A percentile compares a stretch with the other conserved stretches of the same genome.
These are phyloP conservation scores for Leersia perrieri DNA, from an alignment of 176 grass and related monocot species.

Conservation along the genomic window DNA sequence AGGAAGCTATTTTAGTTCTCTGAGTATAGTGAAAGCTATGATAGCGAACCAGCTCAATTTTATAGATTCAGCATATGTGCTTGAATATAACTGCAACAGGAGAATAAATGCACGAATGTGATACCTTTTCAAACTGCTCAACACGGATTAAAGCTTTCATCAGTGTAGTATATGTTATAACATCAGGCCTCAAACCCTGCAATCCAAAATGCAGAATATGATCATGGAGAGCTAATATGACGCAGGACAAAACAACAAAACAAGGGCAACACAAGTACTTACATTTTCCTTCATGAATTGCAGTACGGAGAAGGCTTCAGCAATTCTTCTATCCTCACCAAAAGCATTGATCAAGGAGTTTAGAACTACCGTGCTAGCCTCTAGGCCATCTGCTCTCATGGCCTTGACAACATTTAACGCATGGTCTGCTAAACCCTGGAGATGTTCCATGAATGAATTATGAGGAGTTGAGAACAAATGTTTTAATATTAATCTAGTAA, in stretches of 20 bases:
- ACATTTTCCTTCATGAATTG: constrained; percentile 99
- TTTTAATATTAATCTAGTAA: not conserved
- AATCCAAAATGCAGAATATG: constrained; percentile 25
- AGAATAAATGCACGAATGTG: constrained; percentile 3
- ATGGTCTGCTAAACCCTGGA: constrained; percentile 88
- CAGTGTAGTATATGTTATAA: constrained; percentile 96
- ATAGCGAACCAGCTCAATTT: not conserved
- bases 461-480: constrained; percentile 26
- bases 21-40: constrained; percentile 1
- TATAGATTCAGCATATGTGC: not conserved
- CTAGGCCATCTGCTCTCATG: constrained; percentile 90
- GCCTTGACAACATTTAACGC: constrained; percentile 88
- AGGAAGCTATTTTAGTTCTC: constrained; percentile 3
- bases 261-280: constrained; percentile 8
- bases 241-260: constrained; percentile 12
- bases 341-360: constrained; percentile 98
- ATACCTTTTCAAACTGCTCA: constrained; percentile 94
- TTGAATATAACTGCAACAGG: not conserved
- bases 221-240: constrained; percentile 9
- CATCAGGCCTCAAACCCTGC: constrained; percentile 85
- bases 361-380: constrained; percentile 71
- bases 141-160: constrained; percentile 98
- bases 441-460: constrained; percentile 17
- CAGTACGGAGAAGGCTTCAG: constrained; percentile 89
- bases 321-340: constrained; percentile 88